Percentiles rank a stretch among this genome's conserved stretches.
Conservation (phyloP, 441 rosid genomes). For the Pelargonium cotyledonis region DNA sequence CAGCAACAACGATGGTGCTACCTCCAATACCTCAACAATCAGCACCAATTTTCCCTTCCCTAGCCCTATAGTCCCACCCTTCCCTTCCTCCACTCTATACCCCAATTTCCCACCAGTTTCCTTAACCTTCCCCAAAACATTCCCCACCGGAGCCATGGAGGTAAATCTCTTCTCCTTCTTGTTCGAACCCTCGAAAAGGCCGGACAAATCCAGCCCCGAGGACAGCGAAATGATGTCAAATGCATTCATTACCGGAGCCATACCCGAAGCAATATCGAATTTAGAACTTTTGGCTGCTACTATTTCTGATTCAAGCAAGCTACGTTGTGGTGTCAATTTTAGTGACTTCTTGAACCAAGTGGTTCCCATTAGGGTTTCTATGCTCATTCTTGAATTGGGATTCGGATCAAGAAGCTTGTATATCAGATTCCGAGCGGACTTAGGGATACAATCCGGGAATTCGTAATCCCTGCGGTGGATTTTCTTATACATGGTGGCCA, state of each 20-base stretch:
- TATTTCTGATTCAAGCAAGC: not conserved
- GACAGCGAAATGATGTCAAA: conserved; percentile 37
- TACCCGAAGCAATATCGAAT: too few relatives aligned
- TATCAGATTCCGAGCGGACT: conserved; percentile 46
- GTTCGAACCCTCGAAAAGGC: not conserved
- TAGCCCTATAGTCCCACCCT: conserved; percentile 74
- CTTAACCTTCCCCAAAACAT: conserved; percentile 65
- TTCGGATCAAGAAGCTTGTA: conserved; percentile 47
- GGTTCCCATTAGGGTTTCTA: conserved; percentile 48
- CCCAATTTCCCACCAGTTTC: conserved; percentile 70
- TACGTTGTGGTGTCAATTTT: not conserved
- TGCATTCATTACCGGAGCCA: conserved; percentile 76
- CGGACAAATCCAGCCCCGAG: not conserved
- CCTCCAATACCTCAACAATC: conserved; percentile 75
- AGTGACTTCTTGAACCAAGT: conserved; percentile 48
- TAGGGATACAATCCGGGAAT: conserved; percentile 64
- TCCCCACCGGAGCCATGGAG: conserved; percentile 47
- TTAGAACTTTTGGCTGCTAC: not conserved
- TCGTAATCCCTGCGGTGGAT: conserved; percentile 60
- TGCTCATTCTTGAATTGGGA: conserved; percentile 48
- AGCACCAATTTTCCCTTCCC: conserved; percentile 64
- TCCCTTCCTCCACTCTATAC: conserved; percentile 76
- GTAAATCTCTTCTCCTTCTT: not conserved
- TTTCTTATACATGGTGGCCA: conserved; percentile 66
- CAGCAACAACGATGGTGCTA: conserved; percentile 67